Evolutionary conservation across 106 monocot genomes (phyloP), one percentile per base, ranked within the genome.

Genomic region (Ottelia alismoides): DNA sequence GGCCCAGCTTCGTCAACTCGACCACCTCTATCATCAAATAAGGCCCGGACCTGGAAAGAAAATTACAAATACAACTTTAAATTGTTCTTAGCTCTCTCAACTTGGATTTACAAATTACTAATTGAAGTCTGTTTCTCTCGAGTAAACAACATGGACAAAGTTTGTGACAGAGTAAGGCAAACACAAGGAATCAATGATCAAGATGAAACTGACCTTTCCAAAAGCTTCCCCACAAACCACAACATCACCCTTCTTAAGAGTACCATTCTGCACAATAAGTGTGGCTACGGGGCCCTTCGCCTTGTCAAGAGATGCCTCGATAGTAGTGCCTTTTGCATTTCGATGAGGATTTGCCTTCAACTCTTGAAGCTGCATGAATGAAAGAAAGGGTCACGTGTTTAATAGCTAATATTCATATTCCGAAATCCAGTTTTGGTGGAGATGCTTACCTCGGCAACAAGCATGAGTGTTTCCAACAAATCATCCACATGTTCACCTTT

Each of bases 211-310:
- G 63, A 99, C 98, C 98, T 90, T 99, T 55, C 98, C 98, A 75
- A 75, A 83, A 49, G 90, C 77, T 73, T 71, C 49, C 57, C 98
- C 98, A 70, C 85, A 90, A 28, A 90, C 83, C 26, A 86, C 72
- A 65, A 99, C 61, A 70, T 99, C 86, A 28, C 85, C 85, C 52
- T 60, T 85, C 44, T 73, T 85, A 14, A 98, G 77, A 14, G 98
- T 98, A 51, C 98, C 98, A 70, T 98, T 98, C 58, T 98, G 98
- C 58, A 98, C 85, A 47, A 98, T 79, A 46, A 98, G 62, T 26
- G 98, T 77, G 32, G 74, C 85, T 60, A 83, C 45, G 28, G 90
- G 79, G 47, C 98, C 98, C 75, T 72, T 85, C 45, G 82, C 65
- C 70, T 90, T 90, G 44, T 98, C 98, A 65, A 98, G 85, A 20